Percentiles rank a stretch among this genome's conserved stretches.
These are phyloP conservation scores for Leccinum arenicola DNA, from an alignment of 768 basidiomycete genomes.

Conservation along the genomic window DNA sequence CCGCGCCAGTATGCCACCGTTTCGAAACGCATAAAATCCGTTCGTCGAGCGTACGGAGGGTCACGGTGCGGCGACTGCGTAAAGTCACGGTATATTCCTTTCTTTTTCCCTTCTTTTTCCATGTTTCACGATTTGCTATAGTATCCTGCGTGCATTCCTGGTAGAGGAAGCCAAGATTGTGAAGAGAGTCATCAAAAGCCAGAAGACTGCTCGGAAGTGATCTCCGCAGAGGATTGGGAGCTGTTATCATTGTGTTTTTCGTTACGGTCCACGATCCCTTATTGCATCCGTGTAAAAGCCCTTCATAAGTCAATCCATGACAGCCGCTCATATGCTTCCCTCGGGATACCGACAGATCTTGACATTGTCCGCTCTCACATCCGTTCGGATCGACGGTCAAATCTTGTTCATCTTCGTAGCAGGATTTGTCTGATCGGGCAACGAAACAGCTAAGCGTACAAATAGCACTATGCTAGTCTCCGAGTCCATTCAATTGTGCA, in stretches of 20 bases:
- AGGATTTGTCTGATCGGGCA: no score
- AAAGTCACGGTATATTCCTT: constrained; percentile 76
- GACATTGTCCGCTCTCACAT: not conserved
- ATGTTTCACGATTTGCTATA: constrained; percentile 30
- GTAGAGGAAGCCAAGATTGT: constrained; percentile 99
- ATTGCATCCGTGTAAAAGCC: constrained; percentile 24
- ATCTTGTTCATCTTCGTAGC: not conserved
- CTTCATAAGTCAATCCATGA: constrained; percentile 10
- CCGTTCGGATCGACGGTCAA: not conserved
- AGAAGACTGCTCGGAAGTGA: constrained; percentile 35
- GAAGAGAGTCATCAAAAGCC: constrained; percentile 96
- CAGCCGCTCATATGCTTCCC: constrained; percentile 3
- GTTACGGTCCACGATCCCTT: constrained; percentile 10
- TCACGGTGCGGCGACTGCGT: constrained; percentile 96
- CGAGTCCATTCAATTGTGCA: not conserved
- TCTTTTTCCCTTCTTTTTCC: not conserved
- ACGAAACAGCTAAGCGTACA: not conserved
- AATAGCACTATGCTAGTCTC: not conserved
- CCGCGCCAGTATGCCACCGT: constrained; percentile 94
- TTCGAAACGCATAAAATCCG: constrained; percentile 97
- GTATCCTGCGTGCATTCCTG: constrained; percentile 96
- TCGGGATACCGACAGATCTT: not conserved
- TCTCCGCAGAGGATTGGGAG: not conserved
- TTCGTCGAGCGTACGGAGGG: constrained; percentile 94
- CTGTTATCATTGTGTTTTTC: constrained; percentile 8